Evolutionary conservation across 2,329 filamentous ascomycete species (phyloP).

Genomic region (Truncatella angustata): DNA sequence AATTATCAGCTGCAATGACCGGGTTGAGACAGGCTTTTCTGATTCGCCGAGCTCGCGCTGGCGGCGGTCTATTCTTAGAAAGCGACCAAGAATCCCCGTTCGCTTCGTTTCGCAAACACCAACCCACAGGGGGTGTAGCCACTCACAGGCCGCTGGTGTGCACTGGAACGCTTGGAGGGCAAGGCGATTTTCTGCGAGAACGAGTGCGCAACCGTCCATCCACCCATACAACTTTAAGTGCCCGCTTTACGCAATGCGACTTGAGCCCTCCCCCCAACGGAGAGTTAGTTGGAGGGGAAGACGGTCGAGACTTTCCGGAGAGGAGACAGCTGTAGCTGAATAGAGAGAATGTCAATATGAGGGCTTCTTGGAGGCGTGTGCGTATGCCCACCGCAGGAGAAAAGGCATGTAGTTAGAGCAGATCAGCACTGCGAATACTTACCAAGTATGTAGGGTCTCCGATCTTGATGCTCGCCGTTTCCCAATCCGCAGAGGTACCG

Average conservation of each 20-base stretch:
- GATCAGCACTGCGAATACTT: neutral
- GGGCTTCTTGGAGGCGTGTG: neutral
- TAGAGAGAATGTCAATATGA: neutral
- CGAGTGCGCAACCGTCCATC: neutral
- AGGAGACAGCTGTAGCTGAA: neutral
- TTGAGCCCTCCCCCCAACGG: neutral
- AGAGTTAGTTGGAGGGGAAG: neutral
- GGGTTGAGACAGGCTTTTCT: slow-evolving; percentile 11
- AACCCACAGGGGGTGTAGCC: slow-evolving; percentile 3
- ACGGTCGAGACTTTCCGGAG: neutral
- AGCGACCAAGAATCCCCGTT: slow-evolving; percentile 11
- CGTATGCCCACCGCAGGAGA: neutral
- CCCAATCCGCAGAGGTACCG: neutral
- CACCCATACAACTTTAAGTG: neutral
- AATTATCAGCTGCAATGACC: slow-evolving; percentile 17
- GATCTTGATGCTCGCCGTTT: slow-evolving; percentile 1
- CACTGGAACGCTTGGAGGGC: neutral
- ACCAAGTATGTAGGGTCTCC: neutral
- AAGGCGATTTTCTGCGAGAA: neutral
- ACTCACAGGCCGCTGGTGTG: neutral
- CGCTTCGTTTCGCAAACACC: slow-evolving; percentile 18
- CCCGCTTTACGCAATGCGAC: neutral
- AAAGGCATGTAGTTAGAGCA: neutral
- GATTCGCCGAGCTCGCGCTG: slow-evolving; percentile 17
- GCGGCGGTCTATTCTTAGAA: slow-evolving; percentile 12